Percentiles rank a stretch among this genome's conserved stretches.
Evolutionary conservation across 2,329 filamentous ascomycete genomes (phyloP).

Genomic region (Pyrenochaeta sp.): DNA sequence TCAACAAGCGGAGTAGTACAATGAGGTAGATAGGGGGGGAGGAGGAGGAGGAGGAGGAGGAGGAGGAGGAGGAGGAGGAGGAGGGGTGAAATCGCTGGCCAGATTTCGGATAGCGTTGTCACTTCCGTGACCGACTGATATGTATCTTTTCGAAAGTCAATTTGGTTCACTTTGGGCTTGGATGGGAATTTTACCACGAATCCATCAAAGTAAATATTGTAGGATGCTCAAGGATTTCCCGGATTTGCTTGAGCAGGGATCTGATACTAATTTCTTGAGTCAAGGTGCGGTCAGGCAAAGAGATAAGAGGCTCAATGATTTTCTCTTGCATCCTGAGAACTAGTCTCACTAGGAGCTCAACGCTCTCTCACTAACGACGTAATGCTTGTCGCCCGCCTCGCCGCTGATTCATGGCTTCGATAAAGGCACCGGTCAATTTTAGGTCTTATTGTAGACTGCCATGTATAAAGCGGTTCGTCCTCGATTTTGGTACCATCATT

Average conservation of each 20-base stretch:
- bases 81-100: conserved; percentile 1
- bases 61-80: no score
- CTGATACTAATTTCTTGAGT: conserved; percentile 3
- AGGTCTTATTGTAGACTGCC: conserved; percentile 6
- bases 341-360: background rate
- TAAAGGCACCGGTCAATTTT: conserved; percentile 5
- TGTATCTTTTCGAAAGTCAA: background rate
- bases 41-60: conserved; percentile 4
- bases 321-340: conserved; percentile 3
- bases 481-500: no score
- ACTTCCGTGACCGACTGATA: conserved; percentile 35
- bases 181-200: background rate
- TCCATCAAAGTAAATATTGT: conserved; percentile 34
- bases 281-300: conserved; percentile 8
- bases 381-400: conserved; percentile 10
- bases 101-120: conserved; percentile 47
- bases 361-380: conserved; percentile 7
- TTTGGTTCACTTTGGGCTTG: background rate
- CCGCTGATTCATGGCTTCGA: conserved; percentile 5
- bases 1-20: conserved; percentile 16
- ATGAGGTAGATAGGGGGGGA: conserved; percentile 13
- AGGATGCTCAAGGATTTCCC: conserved; percentile 53
- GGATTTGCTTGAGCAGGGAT: conserved; percentile 31
- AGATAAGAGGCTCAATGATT: conserved; percentile 9
- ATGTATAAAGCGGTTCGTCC: conserved; percentile 4